Evolutionary conservation across 1,284 basidiomycete genomes (phyloP), one percentile per base, ranked within the genome.

Genomic region (Tilletia caries): DNA sequence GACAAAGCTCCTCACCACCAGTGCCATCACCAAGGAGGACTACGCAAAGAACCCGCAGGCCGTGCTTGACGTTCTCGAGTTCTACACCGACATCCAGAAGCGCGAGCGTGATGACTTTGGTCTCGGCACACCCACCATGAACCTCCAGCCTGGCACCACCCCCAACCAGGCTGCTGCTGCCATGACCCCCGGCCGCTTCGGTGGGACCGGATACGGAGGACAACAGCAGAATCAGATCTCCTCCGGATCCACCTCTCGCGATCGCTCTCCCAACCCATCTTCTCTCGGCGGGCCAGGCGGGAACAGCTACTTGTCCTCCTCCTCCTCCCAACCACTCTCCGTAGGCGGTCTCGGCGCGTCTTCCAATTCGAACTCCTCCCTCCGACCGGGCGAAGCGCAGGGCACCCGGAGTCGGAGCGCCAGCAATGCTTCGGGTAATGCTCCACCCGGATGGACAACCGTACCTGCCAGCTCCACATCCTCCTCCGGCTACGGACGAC

Each of bases 1-100:
- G 95, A 92, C 89, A 79, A 92, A 94, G 76, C 87, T 98, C 23
- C 88, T 98, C 76, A 98, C 93, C 4, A 94, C 95, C 76, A 95
- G 92, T 2, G 94, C 95, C 43, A 97, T 98, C 84, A 98, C 95
- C 1, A 91, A 93, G 69, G 95, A 98, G 85, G 95, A 98, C 83
- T 97, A 97, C 71, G 93, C 92, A 13, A 92, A 92, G 83, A 92
- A 98, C 81, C 95, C 95, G 0, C 95, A 98, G 80, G 95, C 95
- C 0, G 95, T 98, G 18, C 87, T 98, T 20, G 95, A 98, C 75
- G 95, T 97, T 0, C 89, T 98, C 70, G 94, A 98, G 81, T 98
- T 98, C 86, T 98, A 98, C 85, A 98, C 95, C 15, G 93, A 96
- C 82, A 93, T 94, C 78, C 93, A 97, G 86, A 94, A 93, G 83